A percentile compares a stretch with the other conserved stretches of the same genome.
phyloP scores from a whole-genome alignment of 2,329 filamentous ascomycete genomes.

The Bipolaris oryzae region DNA sequence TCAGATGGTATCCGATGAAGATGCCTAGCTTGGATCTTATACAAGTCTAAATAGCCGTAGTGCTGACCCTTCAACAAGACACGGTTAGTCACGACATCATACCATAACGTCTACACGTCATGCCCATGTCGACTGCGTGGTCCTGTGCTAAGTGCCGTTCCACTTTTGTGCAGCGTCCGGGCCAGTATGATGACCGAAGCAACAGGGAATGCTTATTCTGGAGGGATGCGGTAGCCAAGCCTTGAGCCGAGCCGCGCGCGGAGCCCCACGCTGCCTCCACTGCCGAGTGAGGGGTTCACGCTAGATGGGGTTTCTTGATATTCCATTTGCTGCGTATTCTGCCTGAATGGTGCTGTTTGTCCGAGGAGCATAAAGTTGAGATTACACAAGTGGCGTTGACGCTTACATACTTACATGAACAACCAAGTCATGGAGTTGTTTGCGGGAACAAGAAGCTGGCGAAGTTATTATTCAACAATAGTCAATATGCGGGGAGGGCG shows the following conservation, averaged over 20 bases:
- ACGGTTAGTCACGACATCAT: constrained; percentile 7
- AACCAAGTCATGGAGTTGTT: neutral
- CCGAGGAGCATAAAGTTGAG: constrained; percentile 3
- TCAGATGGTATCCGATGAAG: neutral
- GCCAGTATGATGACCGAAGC: constrained; percentile 13
- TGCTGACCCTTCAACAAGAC: neutral
- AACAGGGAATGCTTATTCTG: constrained; percentile 16
- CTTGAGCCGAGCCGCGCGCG: constrained; percentile 17
- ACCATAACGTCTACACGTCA: constrained; percentile 21
- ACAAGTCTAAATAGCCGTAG: constrained; percentile 27
- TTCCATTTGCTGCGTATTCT: constrained; percentile 27
- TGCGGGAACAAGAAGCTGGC: neutral
- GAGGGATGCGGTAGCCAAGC: constrained; percentile 9
- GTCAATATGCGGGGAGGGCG: neutral
- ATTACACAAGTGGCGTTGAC: neutral
- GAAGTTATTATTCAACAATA: neutral
- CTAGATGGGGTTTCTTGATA: constrained; percentile 1
- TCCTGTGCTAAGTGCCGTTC: constrained; percentile 5
- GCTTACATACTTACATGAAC: neutral
- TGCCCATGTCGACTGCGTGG: constrained; percentile 9
- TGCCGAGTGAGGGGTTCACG: constrained; percentile 23
- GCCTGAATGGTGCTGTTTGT: constrained; percentile 23
- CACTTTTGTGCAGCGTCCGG: constrained; percentile 10
- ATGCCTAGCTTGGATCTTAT: constrained; percentile 16
- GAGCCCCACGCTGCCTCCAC: constrained; percentile 21